Conservation (phyloP, 2,329 filamentous ascomycete species). For the Akanthomyces uredinophilus region DNA sequence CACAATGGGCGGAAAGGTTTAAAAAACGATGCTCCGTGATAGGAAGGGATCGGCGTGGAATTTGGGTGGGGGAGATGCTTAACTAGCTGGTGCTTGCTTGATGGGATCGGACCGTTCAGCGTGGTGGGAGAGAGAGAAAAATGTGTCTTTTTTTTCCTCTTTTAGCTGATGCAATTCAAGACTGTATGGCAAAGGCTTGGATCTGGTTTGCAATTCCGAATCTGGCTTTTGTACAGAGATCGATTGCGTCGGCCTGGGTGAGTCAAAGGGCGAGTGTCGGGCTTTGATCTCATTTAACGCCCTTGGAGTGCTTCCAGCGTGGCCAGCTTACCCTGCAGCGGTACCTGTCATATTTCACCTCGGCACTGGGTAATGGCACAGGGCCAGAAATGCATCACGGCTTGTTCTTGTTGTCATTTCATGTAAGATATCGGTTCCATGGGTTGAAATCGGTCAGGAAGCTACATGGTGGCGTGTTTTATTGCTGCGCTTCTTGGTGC, state of each 20-base stretch:
- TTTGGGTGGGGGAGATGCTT: neutral
- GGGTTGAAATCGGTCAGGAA: too few species aligned
- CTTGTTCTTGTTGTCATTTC: too few species aligned
- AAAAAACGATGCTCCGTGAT: neutral
- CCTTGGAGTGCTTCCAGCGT: neutral
- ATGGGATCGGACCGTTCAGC: neutral
- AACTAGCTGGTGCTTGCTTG: too few species aligned
- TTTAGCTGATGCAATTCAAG: neutral
- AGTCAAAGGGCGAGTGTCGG: neutral
- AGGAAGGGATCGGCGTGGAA: conserved; percentile 7
- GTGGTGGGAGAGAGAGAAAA: neutral
- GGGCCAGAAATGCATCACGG: too few species aligned
- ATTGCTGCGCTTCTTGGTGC: too few species aligned
- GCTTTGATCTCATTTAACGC: neutral
- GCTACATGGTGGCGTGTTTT: too few species aligned
- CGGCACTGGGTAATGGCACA: neutral
- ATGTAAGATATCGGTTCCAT: too few species aligned
- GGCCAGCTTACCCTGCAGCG: neutral
- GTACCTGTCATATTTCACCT: neutral
- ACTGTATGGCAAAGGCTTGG: neutral
- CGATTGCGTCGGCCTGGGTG: neutral
- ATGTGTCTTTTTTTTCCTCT: neutral
- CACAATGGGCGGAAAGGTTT: neutral
- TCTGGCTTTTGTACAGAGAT: neutral
- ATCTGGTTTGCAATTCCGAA: neutral